A percentile compares a stretch with the other conserved stretches of the same genome.
These are phyloP conservation scores for Sporothrix humicola DNA, from an alignment of 2,329 filamentous ascomycete species.

Conservation along the genomic window DNA sequence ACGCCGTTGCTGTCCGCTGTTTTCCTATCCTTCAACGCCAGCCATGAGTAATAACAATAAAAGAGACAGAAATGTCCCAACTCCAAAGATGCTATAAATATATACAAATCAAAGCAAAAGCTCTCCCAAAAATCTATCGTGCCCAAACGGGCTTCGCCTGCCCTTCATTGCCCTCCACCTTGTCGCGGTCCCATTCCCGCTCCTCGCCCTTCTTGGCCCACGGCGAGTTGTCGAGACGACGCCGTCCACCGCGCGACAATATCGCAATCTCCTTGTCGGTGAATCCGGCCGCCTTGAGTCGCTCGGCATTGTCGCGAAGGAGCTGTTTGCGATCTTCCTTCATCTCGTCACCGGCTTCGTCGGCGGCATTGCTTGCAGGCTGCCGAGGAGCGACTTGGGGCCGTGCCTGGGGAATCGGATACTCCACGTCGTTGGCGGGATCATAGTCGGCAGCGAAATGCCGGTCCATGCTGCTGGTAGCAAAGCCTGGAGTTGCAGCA, in stretches of 20 bases:
- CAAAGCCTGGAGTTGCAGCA: background rate
- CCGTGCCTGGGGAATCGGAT: background rate
- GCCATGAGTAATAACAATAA: background rate
- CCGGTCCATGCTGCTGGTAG: constrained; percentile 35
- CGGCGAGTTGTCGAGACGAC: constrained; percentile 68
- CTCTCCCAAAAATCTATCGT: background rate
- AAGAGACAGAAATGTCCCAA: background rate
- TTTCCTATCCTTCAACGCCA: background rate
- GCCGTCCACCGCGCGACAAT: constrained; percentile 69
- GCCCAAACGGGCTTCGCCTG: constrained; percentile 37
- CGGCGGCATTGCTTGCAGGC: background rate
- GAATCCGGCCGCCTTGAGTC: constrained; percentile 79
- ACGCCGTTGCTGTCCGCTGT: background rate
- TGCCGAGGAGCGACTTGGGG: background rate
- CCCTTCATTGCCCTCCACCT: constrained; percentile 43
- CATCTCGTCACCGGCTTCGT: constrained; percentile 35
- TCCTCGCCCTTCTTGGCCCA: constrained; percentile 74
- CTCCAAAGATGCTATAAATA: background rate
- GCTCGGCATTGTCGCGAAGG: constrained; percentile 74
- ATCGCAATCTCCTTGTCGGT: constrained; percentile 72
- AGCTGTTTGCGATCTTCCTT: constrained; percentile 74
- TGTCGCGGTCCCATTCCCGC: constrained; percentile 66
- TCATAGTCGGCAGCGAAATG: constrained; percentile 37
- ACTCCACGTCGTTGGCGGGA: constrained; percentile 31
- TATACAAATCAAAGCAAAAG: background rate